Evolutionary conservation across 1,139 yeast species (phyloP), one percentile per base, ranked within the genome.

Genomic region (Pichia sp.): DNA sequence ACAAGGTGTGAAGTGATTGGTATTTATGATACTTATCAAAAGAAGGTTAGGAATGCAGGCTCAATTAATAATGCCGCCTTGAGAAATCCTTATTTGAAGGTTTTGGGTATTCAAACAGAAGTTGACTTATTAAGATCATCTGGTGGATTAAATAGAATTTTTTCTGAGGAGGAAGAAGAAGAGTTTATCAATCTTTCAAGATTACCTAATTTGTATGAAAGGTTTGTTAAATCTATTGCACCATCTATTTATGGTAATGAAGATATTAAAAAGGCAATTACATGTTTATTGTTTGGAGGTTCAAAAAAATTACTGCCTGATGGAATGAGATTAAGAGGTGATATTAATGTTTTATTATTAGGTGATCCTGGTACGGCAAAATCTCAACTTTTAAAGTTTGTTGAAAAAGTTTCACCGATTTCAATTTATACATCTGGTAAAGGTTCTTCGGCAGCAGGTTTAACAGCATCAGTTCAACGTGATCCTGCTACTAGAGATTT

Each of bases 341-440:
- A 92, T 64, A 87, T 92, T 56, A 92, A 94, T 60, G 97, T 94
- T 9, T 72, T 92, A 43, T 66, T 92, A 48, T 73, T 94, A 40
- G 99, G 99, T 66, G 99, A 92, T 62, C 99, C 99, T 20, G 98
- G 98, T 71, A 92, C 98, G 23, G 97, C 98, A 42, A 92, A 92
- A 63, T 92, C 98, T 11, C 99, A 92, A 69, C 69, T 92, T 50
- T 74, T 92, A 58, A 92, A 94, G 63, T 92, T 90, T 57, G 97
- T 89, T 24, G 97, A 92, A 61, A 90, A 92, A 61, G 89, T 87
- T 23, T 80, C 96, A 7, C 98, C 98, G 4, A 89, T 92, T 51
- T 80, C 97, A 1, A 92, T 92, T 37, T 92, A 92, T 63, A 92
- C 99, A 1, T 89, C 97, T 0, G 99, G 99, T 70, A 92, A 92